These are phyloP conservation scores for Harrya chromipes DNA, from an alignment of 768 basidiomycete species.

Conservation along the genomic window DNA sequence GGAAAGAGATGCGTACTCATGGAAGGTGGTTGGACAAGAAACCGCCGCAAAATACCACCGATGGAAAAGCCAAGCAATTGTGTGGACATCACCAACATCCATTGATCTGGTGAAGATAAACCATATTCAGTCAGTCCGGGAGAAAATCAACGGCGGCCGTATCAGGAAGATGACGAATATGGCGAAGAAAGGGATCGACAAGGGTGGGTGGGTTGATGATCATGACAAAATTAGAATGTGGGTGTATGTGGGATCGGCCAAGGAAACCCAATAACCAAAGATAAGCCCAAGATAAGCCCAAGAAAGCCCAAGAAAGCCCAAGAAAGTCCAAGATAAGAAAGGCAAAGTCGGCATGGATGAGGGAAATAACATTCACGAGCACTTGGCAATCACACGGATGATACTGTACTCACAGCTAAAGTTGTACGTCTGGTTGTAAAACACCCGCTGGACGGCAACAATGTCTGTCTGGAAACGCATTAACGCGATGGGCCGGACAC, in stretches of 20 bases:
- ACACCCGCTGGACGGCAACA: slow-evolving; percentile 68
- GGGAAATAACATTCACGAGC: not conserved
- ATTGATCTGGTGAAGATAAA: slow-evolving; percentile 39
- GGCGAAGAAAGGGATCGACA: not conserved
- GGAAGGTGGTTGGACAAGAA: slow-evolving; percentile 61
- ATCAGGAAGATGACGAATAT: not conserved
- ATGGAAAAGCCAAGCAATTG: slow-evolving; percentile 66
- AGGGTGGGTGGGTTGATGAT: not conserved
- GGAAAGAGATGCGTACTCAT: slow-evolving; percentile 45
- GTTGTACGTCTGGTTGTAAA: slow-evolving; percentile 55
- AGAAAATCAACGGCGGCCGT: not conserved
- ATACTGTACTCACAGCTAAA: slow-evolving; percentile 41
- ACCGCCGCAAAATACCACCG: slow-evolving; percentile 56
- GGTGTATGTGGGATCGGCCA: too few relatives aligned
- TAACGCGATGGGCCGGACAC: not conserved
- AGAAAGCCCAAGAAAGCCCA: too few relatives aligned
- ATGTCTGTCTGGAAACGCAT: slow-evolving; percentile 51
- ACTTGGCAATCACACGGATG: not conserved
- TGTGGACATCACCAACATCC: slow-evolving; percentile 67
- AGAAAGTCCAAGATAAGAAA: too few relatives aligned
- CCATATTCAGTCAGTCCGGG: not conserved
- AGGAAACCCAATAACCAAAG: not conserved
- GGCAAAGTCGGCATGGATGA: too few relatives aligned
- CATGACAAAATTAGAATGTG: not conserved
- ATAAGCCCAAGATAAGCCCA: too few relatives aligned